phyloP scores from a whole-genome alignment of 768 basidiomycete species.

The Chlorophyllum brunneum region DNA sequence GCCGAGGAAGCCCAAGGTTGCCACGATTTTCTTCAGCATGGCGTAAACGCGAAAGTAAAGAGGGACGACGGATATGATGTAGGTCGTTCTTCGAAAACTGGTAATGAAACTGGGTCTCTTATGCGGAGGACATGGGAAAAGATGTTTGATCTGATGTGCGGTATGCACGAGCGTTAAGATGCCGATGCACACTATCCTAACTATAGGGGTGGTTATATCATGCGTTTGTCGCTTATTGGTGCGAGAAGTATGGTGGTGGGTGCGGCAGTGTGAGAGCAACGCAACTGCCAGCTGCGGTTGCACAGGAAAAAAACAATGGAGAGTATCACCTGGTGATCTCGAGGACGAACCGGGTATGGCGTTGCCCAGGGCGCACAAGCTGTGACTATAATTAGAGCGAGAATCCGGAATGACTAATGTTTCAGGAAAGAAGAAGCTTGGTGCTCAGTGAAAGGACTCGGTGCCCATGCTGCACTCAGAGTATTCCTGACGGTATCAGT shows the following conservation, averaged over 20 bases:
- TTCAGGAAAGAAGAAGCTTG: not conserved
- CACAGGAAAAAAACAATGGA: not conserved
- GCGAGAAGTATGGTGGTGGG: no score
- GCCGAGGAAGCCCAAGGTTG: conserved; percentile 4
- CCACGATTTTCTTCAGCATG: not conserved
- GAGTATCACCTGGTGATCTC: not conserved
- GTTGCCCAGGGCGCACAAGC: not conserved
- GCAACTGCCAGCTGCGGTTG: not conserved
- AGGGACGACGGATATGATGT: not conserved
- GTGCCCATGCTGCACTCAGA: not conserved
- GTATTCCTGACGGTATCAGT: not conserved
- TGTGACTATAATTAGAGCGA: not conserved
- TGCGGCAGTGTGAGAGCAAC: not conserved
- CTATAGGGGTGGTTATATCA: not conserved
- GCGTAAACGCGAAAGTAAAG: not conserved
- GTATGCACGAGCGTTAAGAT: not conserved
- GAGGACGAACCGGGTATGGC: not conserved
- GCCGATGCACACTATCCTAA: not conserved
- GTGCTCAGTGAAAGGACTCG: not conserved
- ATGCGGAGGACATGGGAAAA: conserved; percentile 6
- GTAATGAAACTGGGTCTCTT: no score
- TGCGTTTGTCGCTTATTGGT: no score
- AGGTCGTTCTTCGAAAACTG: no score
- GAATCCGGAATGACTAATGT: not conserved
- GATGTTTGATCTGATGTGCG: not conserved